phyloP scores from a whole-genome alignment of 495 filamentous ascomycete species.

The Podospora pseudocomata region DNA sequence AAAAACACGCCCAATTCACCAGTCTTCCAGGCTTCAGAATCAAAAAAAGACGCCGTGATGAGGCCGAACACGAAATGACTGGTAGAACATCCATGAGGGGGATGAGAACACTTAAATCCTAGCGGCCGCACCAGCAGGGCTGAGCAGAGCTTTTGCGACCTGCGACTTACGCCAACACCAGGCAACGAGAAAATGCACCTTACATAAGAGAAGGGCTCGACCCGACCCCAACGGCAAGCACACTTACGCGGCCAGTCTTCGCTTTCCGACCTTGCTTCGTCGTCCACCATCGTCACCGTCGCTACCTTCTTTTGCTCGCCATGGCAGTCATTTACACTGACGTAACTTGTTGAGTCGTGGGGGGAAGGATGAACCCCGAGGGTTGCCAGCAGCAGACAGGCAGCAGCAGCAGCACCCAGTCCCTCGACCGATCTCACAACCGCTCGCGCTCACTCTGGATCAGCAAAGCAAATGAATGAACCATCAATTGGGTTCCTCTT shows the following conservation, averaged over 20 bases:
- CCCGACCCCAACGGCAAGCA: not conserved
- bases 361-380: not conserved
- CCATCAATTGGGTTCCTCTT: not conserved
- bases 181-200: conserved; percentile 2
- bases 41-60: not conserved
- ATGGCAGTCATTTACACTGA: not conserved
- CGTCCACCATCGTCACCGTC: not conserved
- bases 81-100: not conserved
- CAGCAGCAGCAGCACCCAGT: not conserved
- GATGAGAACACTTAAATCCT: conserved; percentile 4
- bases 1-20: not conserved
- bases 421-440: not conserved
- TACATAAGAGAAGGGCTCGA: not conserved
- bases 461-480: too few species aligned
- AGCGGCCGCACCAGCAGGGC: conserved; percentile 8
- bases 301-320: not conserved
- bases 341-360: not conserved
- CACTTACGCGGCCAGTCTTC: not conserved
- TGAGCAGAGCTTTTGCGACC: not conserved
- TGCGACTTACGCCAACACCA: not conserved
- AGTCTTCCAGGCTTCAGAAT: not conserved
- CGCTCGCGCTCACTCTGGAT: not conserved
- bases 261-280: not conserved
- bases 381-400: not conserved
- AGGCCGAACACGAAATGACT: not conserved